phyloP scores from a whole-genome alignment of 805 yeast genomes.

The Schizosaccharomyces japonicus region DNA sequence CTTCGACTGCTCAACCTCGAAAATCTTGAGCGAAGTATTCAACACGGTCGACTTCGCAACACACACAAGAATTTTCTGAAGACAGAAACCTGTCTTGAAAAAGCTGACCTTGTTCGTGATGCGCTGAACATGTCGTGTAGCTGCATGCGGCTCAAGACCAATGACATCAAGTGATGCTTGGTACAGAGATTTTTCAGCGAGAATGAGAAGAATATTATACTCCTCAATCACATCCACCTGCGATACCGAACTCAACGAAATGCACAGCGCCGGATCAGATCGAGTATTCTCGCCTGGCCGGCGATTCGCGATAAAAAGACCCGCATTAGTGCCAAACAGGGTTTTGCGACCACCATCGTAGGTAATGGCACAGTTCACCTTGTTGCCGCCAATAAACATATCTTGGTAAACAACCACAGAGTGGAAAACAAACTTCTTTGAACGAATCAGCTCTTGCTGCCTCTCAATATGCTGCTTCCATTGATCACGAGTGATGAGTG shows the following conservation, averaged over 20 bases:
- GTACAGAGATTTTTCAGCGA: constrained; percentile 59
- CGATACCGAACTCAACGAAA: constrained; percentile 51
- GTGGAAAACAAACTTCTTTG: constrained; percentile 64
- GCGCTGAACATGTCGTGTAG: constrained; percentile 40
- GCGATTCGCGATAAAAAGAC: constrained; percentile 60
- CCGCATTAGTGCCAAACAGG: constrained; percentile 75
- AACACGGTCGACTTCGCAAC: constrained; percentile 68
- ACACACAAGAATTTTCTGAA: constrained; percentile 68
- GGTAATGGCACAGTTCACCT: constrained; percentile 77
- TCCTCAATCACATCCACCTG: constrained; percentile 84
- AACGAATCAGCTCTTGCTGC: constrained; percentile 54
- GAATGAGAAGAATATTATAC: constrained; percentile 55
- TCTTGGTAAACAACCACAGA: constrained; percentile 49
- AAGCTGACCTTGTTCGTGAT: constrained; percentile 65
- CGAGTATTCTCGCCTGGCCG: constrained; percentile 7
- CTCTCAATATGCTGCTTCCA: constrained; percentile 54
- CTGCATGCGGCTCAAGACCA: constrained; percentile 20
- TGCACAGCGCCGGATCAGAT: constrained; percentile 37
- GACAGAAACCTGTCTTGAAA: constrained; percentile 80
- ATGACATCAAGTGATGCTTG: constrained; percentile 57
- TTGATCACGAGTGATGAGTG: constrained; percentile 42
- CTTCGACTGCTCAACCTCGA: constrained; percentile 51
- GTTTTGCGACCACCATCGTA: constrained; percentile 75
- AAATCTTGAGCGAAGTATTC: constrained; percentile 50
- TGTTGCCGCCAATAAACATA: constrained; percentile 47